Evolutionary conservation across 768 basidiomycete species (phyloP).

Genomic region (Mycena alexandri): DNA sequence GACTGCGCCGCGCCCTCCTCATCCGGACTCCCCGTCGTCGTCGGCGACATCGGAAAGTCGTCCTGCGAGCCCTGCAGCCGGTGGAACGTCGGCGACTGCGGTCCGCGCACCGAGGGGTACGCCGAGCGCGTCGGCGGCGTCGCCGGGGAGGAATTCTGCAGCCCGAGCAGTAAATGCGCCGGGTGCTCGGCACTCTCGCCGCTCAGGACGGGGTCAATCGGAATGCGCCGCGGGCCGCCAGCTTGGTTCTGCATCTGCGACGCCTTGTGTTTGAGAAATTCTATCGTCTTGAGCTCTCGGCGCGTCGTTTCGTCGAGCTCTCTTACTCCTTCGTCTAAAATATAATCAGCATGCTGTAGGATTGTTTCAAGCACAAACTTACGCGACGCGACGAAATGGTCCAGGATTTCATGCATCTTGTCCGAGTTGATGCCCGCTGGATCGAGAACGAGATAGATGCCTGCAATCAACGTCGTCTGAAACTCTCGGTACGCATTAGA

Average conservation of each 20-base stretch:
- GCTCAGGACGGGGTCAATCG: conserved; percentile 44
- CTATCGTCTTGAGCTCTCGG: conserved; percentile 86
- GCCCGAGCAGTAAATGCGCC: conserved; percentile 63
- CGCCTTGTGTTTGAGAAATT: conserved; percentile 80
- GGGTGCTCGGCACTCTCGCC: conserved; percentile 55
- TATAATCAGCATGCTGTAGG: no score
- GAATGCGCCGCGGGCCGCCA: conserved; percentile 44
- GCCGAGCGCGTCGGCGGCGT: conserved; percentile 51
- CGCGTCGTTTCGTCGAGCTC: conserved; percentile 88
- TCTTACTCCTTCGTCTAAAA: conserved; percentile 59
- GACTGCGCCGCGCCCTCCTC: conserved; percentile 84
- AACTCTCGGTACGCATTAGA: conserved; percentile 90
- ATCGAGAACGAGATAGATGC: conserved; percentile 84
- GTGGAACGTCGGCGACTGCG: conserved; percentile 69
- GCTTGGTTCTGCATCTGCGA: conserved; percentile 62
- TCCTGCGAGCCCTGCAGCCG: conserved; percentile 65
- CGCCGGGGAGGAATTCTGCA: conserved; percentile 56
- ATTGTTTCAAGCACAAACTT: no score
- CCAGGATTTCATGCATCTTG: conserved; percentile 84
- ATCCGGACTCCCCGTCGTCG: conserved; percentile 81
- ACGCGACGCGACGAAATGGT: conserved; percentile 78
- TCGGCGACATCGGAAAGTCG: conserved; percentile 69
- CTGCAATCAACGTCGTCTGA: conserved; percentile 88
- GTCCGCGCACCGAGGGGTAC: conserved; percentile 44
- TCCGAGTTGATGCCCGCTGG: conserved; percentile 77